Base-by-base conservation (phyloP, 345 rosid genomes). In the Passiflora organensis region DNA sequence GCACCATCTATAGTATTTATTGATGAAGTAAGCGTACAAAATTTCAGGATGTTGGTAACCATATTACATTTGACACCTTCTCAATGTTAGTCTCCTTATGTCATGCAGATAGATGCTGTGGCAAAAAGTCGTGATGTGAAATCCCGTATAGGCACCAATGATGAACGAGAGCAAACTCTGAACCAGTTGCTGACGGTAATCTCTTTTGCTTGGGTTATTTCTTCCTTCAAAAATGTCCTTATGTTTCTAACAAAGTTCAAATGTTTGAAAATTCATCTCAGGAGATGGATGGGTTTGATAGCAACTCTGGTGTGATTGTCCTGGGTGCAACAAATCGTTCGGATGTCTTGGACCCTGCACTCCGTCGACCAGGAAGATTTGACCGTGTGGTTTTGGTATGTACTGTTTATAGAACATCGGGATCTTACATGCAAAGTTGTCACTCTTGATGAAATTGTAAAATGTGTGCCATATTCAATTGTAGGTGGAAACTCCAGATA, bases 281-380 rank as follows among this genome's bases (percentile, higher is more conserved):
- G 96, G 98, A 91, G 86, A 88, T 91, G 98, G 98, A 91, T 89
- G 98, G 98, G 45, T 91, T 91, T 74, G 98, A 91, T 68, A 89
- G 94, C 77, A 89, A 48, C 68, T 85, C 97, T 48, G 85, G 96
- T 51, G 99, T 93, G 43, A 93, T 89, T 48, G 97, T 93, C 67
- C 97, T 93, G 64, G 99, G 95, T 58, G 99, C 99, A 34, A 94
- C 97, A 50, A 94, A 94, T 61, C 94, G 99, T 13, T 78, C 99
- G 2, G 97, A 87, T 80, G 96, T 94, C 64, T 76, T 94, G 66
- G 97, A 94, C 59, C 93, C 97, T 34, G 96, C 97, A 23, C 87
- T 94, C 62, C 80, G 93, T 41, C 87, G 97, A 22, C 97, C 97
- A 1, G 99, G 97, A 72, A 86, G 99, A 87, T 94, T 94, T 66